Base-by-base conservation (phyloP, 129 eudicot genomes). In the Scalesia atractyloides region DNA sequence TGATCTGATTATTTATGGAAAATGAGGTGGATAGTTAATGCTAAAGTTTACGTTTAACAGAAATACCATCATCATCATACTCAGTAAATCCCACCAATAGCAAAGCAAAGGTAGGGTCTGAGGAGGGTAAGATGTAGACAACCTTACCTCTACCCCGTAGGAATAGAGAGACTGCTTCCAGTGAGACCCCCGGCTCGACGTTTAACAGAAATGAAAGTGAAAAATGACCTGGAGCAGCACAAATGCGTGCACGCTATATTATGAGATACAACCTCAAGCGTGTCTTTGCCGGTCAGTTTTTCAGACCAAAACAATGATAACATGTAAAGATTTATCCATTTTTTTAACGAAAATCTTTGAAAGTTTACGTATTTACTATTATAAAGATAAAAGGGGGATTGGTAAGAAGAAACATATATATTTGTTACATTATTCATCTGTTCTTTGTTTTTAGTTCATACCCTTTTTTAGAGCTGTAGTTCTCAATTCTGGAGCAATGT, bases 121-220 rank as follows among this genome's bases (percentile, higher is more conserved):
- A n/a, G n/a, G n/a, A n/a, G n/a, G n/a, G n/a, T n/a, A n/a, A n/a
- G n/a, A n/a, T n/a, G n/a, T n/a, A n/a, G n/a, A n/a, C n/a, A n/a
- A n/a, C n/a, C n/a, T n/a, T n/a, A n/a, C n/a, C n/a, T n/a, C n/a
- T n/a, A n/a, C n/a, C n/a, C n/a, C n/a, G n/a, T n/a, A n/a, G n/a
- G n/a, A n/a, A n/a, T n/a, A n/a, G n/a, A n/a, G n/a, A n/a, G n/a
- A n/a, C n/a, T n/a, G n/a, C n/a, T n/a, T n/a, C n/a, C n/a, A n/a
- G n/a, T n/a, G n/a, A n/a, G n/a, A n/a, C n/a, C n/a, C n/a, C n/a
- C n/a, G n/a, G n/a, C n/a, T n/a, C n/a, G n/a, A 26, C 33, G 33
- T 61, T 13, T 73, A 60, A 49, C 77, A 73, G 70, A 73, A 17
- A 73, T 49, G 69, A 73, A 73, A 73, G 61, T 39, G 36, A 47